Conservation (phyloP, 805 yeast species). For the Pichia insulana region DNA sequence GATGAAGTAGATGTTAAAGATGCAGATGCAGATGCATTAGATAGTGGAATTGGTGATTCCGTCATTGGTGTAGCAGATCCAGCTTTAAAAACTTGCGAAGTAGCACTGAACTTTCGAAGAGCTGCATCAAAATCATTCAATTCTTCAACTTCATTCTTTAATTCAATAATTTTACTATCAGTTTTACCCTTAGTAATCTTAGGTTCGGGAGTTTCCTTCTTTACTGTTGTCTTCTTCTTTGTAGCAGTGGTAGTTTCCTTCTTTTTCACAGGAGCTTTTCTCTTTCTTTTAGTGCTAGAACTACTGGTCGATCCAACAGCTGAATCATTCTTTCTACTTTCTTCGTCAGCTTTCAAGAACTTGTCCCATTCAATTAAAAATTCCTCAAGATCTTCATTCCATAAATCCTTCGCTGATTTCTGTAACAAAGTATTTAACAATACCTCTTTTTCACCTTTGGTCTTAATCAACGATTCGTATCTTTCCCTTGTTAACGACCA, state of each 20-base stretch:
- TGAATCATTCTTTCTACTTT: constrained; percentile 40
- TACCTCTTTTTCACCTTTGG: constrained; percentile 60
- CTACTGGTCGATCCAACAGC: constrained; percentile 37
- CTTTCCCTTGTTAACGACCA: constrained; percentile 91
- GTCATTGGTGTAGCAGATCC: background rate
- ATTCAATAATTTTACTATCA: constrained; percentile 11
- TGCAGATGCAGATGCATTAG: no score
- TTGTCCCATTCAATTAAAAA: constrained; percentile 59
- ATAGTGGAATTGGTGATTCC: background rate
- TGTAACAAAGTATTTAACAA: constrained; percentile 61
- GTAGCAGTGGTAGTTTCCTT: constrained; percentile 40
- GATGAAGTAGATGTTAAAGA: background rate
- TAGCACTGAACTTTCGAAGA: constrained; percentile 4
- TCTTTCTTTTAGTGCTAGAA: constrained; percentile 27
- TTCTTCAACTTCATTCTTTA: constrained; percentile 12
- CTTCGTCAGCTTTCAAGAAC: constrained; percentile 59
- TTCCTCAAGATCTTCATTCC: constrained; percentile 76
- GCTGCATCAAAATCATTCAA: constrained; percentile 11
- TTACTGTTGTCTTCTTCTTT: constrained; percentile 25
- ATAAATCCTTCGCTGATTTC: constrained; percentile 74
- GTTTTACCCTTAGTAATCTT: constrained; percentile 29
- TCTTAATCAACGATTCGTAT: constrained; percentile 69
- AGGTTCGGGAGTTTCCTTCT: constrained; percentile 26
- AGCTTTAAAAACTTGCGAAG: constrained; percentile 5
- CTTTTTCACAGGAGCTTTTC: constrained; percentile 36